phyloP scores from a whole-genome alignment of 2,329 filamentous ascomycete genomes.

The Aureobasidium vineae region DNA sequence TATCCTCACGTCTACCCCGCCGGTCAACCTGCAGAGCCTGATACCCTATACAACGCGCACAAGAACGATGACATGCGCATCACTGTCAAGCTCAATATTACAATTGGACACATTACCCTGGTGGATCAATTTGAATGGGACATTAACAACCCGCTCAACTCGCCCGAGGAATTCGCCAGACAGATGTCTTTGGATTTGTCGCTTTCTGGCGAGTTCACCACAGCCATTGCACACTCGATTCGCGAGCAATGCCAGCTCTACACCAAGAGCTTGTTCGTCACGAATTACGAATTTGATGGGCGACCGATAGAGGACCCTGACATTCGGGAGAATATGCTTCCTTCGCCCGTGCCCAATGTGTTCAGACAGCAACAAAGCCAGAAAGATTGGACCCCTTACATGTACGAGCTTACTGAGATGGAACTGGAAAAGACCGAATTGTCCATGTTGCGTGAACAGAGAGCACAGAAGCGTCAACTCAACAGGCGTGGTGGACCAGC shows the following conservation, averaged over 20 bases:
- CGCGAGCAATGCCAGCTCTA: slow-evolving; percentile 95
- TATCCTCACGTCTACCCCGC: slow-evolving; percentile 89
- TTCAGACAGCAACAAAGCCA: slow-evolving; percentile 90
- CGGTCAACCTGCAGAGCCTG: slow-evolving; percentile 85
- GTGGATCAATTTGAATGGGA: slow-evolving; percentile 99
- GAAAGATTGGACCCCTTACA: slow-evolving; percentile 88
- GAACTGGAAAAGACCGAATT: slow-evolving; percentile 89
- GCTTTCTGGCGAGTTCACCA: slow-evolving; percentile 91
- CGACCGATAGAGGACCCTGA: slow-evolving; percentile 90
- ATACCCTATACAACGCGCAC: slow-evolving; percentile 87
- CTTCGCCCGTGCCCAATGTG: slow-evolving; percentile 75
- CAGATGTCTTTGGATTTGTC: slow-evolving; percentile 89
- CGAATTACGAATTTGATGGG: slow-evolving; percentile 93
- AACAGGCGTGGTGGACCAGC: slow-evolving; percentile 90
- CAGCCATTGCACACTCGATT: slow-evolving; percentile 96
- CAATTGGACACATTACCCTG: slow-evolving; percentile 88
- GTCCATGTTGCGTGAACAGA: slow-evolving; percentile 88
- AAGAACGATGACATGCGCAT: slow-evolving; percentile 99
- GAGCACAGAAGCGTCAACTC: slow-evolving; percentile 91
- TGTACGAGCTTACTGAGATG: slow-evolving; percentile 89
- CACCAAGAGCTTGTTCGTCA: slow-evolving; percentile 86
- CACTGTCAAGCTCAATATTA: slow-evolving; percentile 93
- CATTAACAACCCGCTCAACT: slow-evolving; percentile 91
- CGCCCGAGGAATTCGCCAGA: slow-evolving; percentile 87
- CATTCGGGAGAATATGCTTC: slow-evolving; percentile 78